Evolutionary conservation across 257 asterid genomes (phyloP), one percentile per base, ranked within the genome.

Genomic region (Ilex aquifolium): DNA sequence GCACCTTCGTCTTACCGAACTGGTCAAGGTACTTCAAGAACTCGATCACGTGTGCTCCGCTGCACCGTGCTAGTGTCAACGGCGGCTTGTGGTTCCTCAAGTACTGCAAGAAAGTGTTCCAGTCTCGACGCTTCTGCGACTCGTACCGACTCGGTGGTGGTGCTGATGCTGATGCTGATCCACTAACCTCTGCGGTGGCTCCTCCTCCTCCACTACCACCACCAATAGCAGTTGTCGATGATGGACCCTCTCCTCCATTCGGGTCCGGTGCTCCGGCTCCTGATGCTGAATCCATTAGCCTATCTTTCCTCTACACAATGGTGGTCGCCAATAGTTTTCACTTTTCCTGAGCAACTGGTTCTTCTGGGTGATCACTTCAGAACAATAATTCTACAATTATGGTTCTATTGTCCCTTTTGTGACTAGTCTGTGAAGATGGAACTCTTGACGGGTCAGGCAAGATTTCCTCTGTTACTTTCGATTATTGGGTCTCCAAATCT

Each of bases 41-140:
- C 76, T 80, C 82, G 69, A 80, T 70, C 76, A 80, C 85, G 76
- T 76, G 82, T 0, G 85, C 82, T 50, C 85, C 85, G 66, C 85
- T 80, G 27, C 85, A 80, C 7, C 82, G 77, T 1, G 72, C 66
- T 59, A 76, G 62, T 44, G 80, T 63, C 46, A 80, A 14, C 5
- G 85, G 85, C 3, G 85, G 85, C 56, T 76, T 80, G 68, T 80
- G 85, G 60, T 76, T 76, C 53, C 39, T 73, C 17, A 80, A 13
- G 57, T 80, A 80, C 53, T 80, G 82, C 8, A 80, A 51, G 69
- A 80, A 80, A 64, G 85, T 80, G 16, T 68, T 71, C 84, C 84
- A 79, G 55, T 79, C 84, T 59, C 84, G 59, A 10, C 84, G 81
- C 62, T 79, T 79, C 21, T 80, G 85, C 1, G 85, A 76, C 62